These are phyloP conservation scores for Xylariomycetidae sp. DNA, from an alignment of 2,329 filamentous ascomycete genomes.

Conservation along the genomic window DNA sequence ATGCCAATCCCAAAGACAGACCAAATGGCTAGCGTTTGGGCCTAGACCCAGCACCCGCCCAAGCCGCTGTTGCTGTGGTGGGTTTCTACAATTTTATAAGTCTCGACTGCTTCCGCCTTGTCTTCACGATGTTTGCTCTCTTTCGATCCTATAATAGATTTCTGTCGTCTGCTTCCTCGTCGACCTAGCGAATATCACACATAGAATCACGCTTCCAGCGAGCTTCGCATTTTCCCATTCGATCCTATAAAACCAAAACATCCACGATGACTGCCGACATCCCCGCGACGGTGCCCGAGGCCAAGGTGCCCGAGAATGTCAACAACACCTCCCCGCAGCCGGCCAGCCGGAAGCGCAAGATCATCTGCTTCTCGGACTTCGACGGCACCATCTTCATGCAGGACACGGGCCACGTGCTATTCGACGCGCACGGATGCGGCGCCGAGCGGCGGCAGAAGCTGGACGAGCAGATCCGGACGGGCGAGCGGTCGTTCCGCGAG, in stretches of 20 bases:
- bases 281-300: slow-evolving; percentile 23
- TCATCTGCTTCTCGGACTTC: slow-evolving; percentile 59
- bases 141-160: too few relatives aligned
- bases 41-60: too few relatives aligned
- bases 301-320: slow-evolving; percentile 26
- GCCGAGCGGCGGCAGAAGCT: slow-evolving; percentile 47
- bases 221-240: slow-evolving; percentile 1
- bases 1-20: too few relatives aligned
- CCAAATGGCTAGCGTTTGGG: too few relatives aligned
- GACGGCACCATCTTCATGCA: slow-evolving; percentile 69
- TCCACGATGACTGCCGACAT: slow-evolving; percentile 35
- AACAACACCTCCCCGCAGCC: slow-evolving; percentile 18
- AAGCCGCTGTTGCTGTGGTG: too few relatives aligned
- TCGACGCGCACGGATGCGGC: slow-evolving; percentile 60
- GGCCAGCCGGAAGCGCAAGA: slow-evolving; percentile 44
- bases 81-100: too few relatives aligned
- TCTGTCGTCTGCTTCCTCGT: too few relatives aligned
- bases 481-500: slow-evolving; percentile 61
- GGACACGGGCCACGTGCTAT: slow-evolving; percentile 63
- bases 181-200: too few relatives aligned
- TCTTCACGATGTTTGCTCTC: too few relatives aligned
- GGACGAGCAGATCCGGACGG: slow-evolving; percentile 58
- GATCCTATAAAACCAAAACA: background rate
- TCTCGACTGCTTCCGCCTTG: too few relatives aligned
- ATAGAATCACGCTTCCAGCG: too few relatives aligned